A percentile compares a stretch with the other conserved stretches of the same genome.
Conservation (phyloP, 495 filamentous ascomycete genomes). For the Penicillium salamii region DNA sequence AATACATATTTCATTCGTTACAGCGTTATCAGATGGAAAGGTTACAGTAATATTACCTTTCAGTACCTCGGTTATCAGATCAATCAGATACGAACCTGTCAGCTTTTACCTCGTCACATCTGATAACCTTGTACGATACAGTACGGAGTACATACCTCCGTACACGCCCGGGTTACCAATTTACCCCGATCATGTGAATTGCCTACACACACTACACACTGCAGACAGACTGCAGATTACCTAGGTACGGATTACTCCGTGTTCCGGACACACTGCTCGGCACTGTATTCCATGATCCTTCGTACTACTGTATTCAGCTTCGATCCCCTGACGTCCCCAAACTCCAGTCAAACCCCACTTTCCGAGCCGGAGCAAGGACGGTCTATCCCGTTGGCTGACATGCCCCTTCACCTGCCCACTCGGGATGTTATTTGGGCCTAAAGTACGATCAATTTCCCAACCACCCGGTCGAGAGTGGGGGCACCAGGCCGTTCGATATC, state of each 20-base stretch:
- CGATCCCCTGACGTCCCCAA: background rate
- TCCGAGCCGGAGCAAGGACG: background rate
- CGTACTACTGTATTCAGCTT: too few relatives aligned
- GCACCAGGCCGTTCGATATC: conserved; percentile 2
- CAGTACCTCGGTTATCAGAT: conserved; percentile 16
- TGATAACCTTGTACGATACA: conserved; percentile 1
- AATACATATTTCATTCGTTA: background rate
- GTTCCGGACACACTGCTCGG: too few relatives aligned
- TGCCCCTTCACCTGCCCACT: background rate
- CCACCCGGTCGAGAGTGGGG: conserved; percentile 1
- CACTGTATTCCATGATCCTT: too few relatives aligned
- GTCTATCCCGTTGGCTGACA: background rate
- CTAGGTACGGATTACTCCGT: too few relatives aligned
- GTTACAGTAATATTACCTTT: background rate
- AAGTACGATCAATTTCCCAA: conserved; percentile 6
- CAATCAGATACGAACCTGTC: conserved; percentile 15
- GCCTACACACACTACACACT: too few relatives aligned
- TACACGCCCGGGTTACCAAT: too few relatives aligned
- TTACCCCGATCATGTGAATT: too few relatives aligned
- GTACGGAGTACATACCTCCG: too few relatives aligned
- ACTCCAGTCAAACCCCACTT: background rate
- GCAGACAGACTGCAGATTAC: too few relatives aligned
- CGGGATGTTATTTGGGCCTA: too few relatives aligned
- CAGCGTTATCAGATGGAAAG: background rate
- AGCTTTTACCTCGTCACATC: background rate